These are phyloP conservation scores for Malus hybrid DNA, from an alignment of 331 rosid genomes.

Conservation along the genomic window DNA sequence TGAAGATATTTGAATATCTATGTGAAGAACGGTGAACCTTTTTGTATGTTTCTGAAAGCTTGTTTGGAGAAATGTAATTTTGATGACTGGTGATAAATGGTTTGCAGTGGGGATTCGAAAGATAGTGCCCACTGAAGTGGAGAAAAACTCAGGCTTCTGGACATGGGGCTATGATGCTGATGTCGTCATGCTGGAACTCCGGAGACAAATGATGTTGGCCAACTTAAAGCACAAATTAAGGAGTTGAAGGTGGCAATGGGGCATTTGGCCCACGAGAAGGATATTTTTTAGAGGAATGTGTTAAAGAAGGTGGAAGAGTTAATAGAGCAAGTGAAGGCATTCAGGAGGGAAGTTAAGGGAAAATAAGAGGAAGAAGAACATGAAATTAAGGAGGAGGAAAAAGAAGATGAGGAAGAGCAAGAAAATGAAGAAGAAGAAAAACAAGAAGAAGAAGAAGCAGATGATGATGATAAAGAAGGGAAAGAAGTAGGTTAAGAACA, in stretches of 20 bases:
- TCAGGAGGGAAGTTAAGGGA: no score
- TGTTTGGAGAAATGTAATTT: neutral
- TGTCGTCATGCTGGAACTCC: neutral
- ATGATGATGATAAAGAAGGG: neutral
- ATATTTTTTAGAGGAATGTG: neutral
- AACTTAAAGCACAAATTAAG: neutral
- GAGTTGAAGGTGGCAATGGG: neutral
- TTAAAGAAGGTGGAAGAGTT: neutral
- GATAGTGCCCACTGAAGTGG: neutral
- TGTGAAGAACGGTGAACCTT: neutral
- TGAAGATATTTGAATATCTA: neutral
- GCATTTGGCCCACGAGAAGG: accelerated
- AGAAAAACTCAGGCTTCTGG: neutral
- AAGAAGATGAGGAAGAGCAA: no score
- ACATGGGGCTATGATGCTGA: neutral
- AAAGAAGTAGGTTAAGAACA: neutral
- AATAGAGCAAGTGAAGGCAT: neutral
- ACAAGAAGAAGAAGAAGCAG: no score
- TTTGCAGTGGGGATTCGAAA: neutral
- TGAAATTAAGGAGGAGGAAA: no score
- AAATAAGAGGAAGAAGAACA: no score
- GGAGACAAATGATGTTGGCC: neutral
- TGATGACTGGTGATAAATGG: neutral
- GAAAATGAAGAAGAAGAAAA: no score
- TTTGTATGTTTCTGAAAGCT: neutral